These are phyloP conservation scores for Phytophthora agathidicida DNA, from an alignment of 352 stramenopile genomes.

Conservation along the genomic window DNA sequence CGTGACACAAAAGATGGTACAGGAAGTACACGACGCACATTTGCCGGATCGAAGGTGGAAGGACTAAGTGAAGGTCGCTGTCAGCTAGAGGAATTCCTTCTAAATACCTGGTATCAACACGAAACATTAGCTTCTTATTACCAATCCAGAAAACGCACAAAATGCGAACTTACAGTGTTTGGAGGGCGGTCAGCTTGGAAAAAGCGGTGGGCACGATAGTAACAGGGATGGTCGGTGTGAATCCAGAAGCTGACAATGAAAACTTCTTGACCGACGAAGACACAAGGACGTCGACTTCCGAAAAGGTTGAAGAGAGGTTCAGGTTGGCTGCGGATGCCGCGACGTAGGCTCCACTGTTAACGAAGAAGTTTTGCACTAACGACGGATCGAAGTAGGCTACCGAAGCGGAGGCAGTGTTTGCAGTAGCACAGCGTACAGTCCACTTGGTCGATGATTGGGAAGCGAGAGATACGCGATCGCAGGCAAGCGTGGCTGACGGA, in stretches of 20 bases:
- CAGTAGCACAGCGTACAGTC: conserved; percentile 33
- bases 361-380: conserved; percentile 35
- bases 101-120: conserved; percentile 39
- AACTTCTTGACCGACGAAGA: conserved; percentile 49
- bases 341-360: conserved; percentile 28
- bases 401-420: neutral
- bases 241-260: conserved; percentile 41
- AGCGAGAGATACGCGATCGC: conserved; percentile 31
- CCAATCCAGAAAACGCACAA: neutral
- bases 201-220: conserved; percentile 47
- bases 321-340: conserved; percentile 23
- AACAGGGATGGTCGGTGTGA: conserved; percentile 40
- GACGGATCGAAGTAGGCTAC: conserved; percentile 42
- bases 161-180: conserved; percentile 45
- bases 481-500: conserved; percentile 21
- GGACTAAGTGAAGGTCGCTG: conserved; percentile 41
- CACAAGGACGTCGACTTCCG: conserved; percentile 35
- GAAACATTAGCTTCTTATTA: too few species aligned
- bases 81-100: conserved; percentile 45
- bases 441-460: conserved; percentile 38
- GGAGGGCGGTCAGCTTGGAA: conserved; percentile 36
- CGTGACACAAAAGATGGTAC: neutral
- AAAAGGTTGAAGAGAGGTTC: conserved; percentile 48
- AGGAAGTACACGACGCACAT: conserved; percentile 30
- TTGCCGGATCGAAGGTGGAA: conserved; percentile 51